These are phyloP conservation scores for Crithidia expoeki DNA, from an alignment of 208 protist species.

Conservation along the genomic window DNA sequence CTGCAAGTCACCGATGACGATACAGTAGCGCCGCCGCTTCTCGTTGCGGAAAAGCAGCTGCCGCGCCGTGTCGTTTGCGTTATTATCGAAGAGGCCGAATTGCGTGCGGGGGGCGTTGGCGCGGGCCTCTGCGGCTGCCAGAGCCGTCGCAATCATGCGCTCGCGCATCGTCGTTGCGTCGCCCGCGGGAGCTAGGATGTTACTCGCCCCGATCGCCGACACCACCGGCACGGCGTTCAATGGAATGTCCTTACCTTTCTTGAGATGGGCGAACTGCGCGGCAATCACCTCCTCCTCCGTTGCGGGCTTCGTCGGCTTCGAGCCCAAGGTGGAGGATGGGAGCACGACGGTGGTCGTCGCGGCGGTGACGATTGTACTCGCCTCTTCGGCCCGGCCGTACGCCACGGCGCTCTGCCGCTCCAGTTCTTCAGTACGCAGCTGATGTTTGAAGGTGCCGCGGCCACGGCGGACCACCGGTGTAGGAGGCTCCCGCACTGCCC, in stretches of 20 bases:
- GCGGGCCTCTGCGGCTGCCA: conserved; percentile 29
- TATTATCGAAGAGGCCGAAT: conserved; percentile 40
- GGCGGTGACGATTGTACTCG: conserved; percentile 52
- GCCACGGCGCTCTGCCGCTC: conserved; percentile 31
- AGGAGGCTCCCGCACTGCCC: conserved; percentile 17
- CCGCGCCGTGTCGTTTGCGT: conserved; percentile 65
- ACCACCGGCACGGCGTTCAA: conserved; percentile 40
- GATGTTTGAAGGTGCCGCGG: conserved; percentile 67
- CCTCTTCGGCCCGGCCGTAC: conserved; percentile 31
- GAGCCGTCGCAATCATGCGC: conserved; percentile 20
- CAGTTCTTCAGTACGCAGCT: conserved; percentile 71
- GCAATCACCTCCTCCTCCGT: conserved; percentile 37
- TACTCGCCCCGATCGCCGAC: conserved; percentile 30
- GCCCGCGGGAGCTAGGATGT: conserved; percentile 18
- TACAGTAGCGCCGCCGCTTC: conserved; percentile 83
- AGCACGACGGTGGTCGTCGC: conserved; percentile 60
- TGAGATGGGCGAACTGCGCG: conserved; percentile 28
- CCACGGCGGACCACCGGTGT: conserved; percentile 60
- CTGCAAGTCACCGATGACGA: conserved; percentile 82
- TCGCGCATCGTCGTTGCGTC: conserved; percentile 26
- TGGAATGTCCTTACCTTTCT: conserved; percentile 30
- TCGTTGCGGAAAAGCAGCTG: conserved; percentile 84
- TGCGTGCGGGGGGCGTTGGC: conserved; percentile 27
- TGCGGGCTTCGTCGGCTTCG: conserved; percentile 18
- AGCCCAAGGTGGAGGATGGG: conserved; percentile 32